Evolutionary conservation across 2,329 filamentous ascomycete genomes (phyloP).

Genomic region (Dothideomycetes sp.): DNA sequence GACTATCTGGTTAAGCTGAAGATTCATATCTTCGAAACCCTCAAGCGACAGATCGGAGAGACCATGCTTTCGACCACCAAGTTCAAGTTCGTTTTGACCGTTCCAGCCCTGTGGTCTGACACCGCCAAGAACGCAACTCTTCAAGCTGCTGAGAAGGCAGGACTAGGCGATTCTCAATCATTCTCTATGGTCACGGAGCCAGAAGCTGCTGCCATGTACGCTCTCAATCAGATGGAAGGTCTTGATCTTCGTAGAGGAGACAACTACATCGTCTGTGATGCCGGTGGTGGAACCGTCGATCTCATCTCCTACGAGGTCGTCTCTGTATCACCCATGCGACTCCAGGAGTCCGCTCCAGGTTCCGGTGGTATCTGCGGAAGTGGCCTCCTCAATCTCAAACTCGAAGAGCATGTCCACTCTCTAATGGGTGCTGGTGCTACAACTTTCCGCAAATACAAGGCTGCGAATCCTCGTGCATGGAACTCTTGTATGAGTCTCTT

Average conservation of each 20-base stretch:
- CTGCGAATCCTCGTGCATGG: conserved; percentile 71
- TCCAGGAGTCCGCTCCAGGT: conserved; percentile 72
- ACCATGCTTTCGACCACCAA: conserved; percentile 44
- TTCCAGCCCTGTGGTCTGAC: conserved; percentile 77
- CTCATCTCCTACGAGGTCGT: conserved; percentile 78
- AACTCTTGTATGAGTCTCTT: conserved; percentile 64
- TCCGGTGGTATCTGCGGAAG: conserved; percentile 70
- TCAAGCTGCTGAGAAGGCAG: conserved; percentile 66
- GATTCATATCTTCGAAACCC: conserved; percentile 67
- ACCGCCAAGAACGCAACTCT: conserved; percentile 76
- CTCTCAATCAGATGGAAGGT: conserved; percentile 70
- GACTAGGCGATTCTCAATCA: conserved; percentile 63
- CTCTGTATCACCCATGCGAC: conserved; percentile 58
- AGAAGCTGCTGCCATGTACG: conserved; percentile 72
- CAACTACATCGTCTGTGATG: conserved; percentile 51
- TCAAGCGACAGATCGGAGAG: conserved; percentile 59
- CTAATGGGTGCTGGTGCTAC: conserved; percentile 59
- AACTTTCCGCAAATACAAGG: conserved; percentile 62
- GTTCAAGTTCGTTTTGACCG: conserved; percentile 71
- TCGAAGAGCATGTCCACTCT: conserved; percentile 64
- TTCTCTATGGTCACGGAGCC: conserved; percentile 75
- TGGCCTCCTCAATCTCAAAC: conserved; percentile 70
- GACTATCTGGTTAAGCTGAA: conserved; percentile 72
- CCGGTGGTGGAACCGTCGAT: conserved; percentile 55
- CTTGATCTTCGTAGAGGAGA: conserved; percentile 58